phyloP scores from a whole-genome alignment of 352 stramenopile genomes.

The Pythium phragmitis region DNA sequence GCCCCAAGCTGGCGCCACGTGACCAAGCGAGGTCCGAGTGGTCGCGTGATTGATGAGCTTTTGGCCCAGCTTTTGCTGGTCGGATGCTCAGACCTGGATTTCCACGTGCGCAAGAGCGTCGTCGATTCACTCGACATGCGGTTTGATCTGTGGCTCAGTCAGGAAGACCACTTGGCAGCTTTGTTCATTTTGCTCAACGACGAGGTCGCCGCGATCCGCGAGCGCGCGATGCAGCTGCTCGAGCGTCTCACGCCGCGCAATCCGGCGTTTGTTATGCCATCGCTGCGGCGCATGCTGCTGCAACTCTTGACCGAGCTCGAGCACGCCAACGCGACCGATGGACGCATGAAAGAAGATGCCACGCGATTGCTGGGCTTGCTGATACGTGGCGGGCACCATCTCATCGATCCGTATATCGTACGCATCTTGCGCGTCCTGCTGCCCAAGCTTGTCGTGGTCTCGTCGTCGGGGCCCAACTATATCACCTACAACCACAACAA shows the following conservation, averaged over 20 bases:
- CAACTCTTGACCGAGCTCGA: constrained; percentile 95
- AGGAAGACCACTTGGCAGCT: constrained; percentile 90
- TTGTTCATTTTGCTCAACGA: constrained; percentile 97
- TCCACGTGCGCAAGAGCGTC: constrained; percentile 91
- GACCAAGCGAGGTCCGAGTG: constrained; percentile 80
- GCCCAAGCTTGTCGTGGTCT: constrained; percentile 84
- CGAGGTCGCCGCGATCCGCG: constrained; percentile 82
- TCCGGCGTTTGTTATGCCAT: constrained; percentile 94
- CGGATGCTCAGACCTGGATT: constrained; percentile 91
- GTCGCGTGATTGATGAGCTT: constrained; percentile 92
- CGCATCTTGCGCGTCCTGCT: constrained; percentile 70
- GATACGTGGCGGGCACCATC: constrained; percentile 82
- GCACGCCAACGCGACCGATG: constrained; percentile 80
- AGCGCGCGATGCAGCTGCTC: constrained; percentile 91
- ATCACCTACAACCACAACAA: constrained; percentile 27
- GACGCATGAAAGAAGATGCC: constrained; percentile 85
- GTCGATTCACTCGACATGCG: constrained; percentile 90
- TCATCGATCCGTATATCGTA: constrained; percentile 85
- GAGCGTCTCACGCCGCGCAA: constrained; percentile 94
- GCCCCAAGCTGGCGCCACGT: constrained; percentile 52
- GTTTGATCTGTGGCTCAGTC: constrained; percentile 94
- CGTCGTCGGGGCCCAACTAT: constrained; percentile 17
- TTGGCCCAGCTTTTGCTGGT: constrained; percentile 92
- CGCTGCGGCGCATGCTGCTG: constrained; percentile 92
- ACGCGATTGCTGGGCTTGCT: constrained; percentile 83